Evolutionary conservation across 345 rosid species (phyloP).

Genomic region (Lepidium sativum): DNA sequence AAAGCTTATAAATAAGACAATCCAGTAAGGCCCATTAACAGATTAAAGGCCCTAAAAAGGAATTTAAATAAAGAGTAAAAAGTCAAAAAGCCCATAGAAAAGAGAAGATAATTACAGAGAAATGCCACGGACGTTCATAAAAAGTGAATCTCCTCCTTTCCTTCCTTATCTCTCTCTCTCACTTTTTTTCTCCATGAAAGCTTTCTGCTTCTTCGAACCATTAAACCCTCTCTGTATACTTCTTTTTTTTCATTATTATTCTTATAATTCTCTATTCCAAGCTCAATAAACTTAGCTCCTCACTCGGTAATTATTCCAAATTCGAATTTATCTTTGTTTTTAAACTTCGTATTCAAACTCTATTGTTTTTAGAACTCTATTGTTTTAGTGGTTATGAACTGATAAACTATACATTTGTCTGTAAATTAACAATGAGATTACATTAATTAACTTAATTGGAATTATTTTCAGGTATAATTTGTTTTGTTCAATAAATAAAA

Average conservation of each 20-base stretch:
- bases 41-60: neutral
- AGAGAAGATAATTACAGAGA: constrained; percentile 26
- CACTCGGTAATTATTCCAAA: constrained; percentile 14
- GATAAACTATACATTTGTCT: neutral
- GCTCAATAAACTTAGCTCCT: constrained; percentile 2
- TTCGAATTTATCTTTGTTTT: neutral
- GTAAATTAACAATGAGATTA: constrained; percentile 2
- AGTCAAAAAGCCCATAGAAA: neutral
- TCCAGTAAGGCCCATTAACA: constrained; percentile 10
- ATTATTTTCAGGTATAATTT: constrained; percentile 9
- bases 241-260: neutral
- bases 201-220: constrained; percentile 27
- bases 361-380: neutral
- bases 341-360: neutral
- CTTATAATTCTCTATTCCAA: neutral
- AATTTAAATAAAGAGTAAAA: neutral
- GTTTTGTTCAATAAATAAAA: neutral
- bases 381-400: neutral
- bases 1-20: neutral
- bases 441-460: neutral
- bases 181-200: constrained; percentile 21
- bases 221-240: constrained; percentile 18
- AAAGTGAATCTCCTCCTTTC: constrained; percentile 96
- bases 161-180: constrained; percentile 97
- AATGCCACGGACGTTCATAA: constrained; percentile 46